A percentile compares a stretch with the other conserved stretches of the same genome.
phyloP scores from a whole-genome alignment of 768 basidiomycete species.

The Trametes cinnabarina region DNA sequence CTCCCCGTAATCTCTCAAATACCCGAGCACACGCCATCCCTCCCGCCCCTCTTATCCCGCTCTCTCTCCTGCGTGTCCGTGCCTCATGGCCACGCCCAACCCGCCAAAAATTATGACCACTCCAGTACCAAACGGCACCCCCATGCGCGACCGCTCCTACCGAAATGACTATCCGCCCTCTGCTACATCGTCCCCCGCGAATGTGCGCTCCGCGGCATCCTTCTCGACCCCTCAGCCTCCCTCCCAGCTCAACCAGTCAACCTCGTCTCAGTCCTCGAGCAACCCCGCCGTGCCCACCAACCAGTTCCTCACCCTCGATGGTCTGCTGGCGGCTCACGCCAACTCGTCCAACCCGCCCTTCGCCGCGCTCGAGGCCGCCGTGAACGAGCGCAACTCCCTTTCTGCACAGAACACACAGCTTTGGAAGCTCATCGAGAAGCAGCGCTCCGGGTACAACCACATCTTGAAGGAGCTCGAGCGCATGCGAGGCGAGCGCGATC shows the following conservation, averaged over 20 bases:
- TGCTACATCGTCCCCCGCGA: slow-evolving; percentile 19
- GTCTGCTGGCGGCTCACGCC: slow-evolving; percentile 55
- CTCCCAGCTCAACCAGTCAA: slow-evolving; percentile 18
- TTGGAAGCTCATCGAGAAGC: slow-evolving; percentile 95
- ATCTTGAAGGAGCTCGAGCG: slow-evolving; percentile 85
- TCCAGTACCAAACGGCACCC: slow-evolving; percentile 17
- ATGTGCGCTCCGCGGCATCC: slow-evolving; percentile 18
- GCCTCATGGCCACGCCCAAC: slow-evolving; percentile 12
- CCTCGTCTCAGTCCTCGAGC: slow-evolving; percentile 8
- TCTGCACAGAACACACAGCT: slow-evolving; percentile 85
- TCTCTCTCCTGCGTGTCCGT: neutral
- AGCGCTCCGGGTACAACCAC: slow-evolving; percentile 75
- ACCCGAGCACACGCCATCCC: neutral
- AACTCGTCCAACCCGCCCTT: slow-evolving; percentile 49
- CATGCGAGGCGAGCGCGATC: slow-evolving; percentile 76
- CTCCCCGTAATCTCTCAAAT: slow-evolving; percentile 5
- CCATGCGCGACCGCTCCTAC: slow-evolving; percentile 18
- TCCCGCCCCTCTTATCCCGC: neutral
- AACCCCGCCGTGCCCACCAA: slow-evolving; percentile 28
- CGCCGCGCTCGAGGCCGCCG: slow-evolving; percentile 69
- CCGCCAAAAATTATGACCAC: slow-evolving; percentile 17
- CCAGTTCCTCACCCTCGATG: slow-evolving; percentile 47
- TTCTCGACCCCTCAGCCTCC: slow-evolving; percentile 21
- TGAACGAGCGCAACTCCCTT: slow-evolving; percentile 78
- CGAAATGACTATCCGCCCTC: slow-evolving; percentile 21